Conservation (phyloP, 176 grass and related monocot genomes). For the Musa schizocarpa region DNA sequence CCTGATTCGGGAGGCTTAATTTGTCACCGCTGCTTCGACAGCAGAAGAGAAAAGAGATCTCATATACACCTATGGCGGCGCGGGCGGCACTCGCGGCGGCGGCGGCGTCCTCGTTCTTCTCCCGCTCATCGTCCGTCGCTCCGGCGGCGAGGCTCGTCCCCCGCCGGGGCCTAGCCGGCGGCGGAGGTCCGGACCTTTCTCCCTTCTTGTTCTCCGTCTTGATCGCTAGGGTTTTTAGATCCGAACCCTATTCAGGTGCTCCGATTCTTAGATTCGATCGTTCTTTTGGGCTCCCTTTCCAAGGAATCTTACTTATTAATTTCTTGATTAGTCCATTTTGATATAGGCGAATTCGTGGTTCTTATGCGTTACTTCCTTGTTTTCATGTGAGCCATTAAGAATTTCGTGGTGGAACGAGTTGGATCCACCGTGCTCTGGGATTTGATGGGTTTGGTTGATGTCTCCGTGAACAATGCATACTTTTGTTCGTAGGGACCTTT, state of each 20-base stretch:
- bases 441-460: too few relatives aligned
- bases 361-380: too few relatives aligned
- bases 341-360: too few relatives aligned
- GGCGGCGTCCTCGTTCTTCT: slow-evolving; percentile 4
- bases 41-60: too few relatives aligned
- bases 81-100: slow-evolving; percentile 8
- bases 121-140: not conserved
- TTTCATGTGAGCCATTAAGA: too few relatives aligned
- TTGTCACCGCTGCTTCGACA: too few relatives aligned
- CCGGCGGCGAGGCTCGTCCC: not conserved
- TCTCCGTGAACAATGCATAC: too few relatives aligned
- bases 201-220: not conserved
- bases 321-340: too few relatives aligned
- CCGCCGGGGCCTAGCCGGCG: slow-evolving; percentile 1
- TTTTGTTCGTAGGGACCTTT: too few relatives aligned
- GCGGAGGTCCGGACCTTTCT: not conserved
- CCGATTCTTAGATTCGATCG: not conserved
- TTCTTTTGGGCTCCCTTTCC: not conserved
- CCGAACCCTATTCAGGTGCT: not conserved
- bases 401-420: too few relatives aligned
- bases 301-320: not conserved
- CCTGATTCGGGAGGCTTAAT: too few relatives aligned
- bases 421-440: too few relatives aligned
- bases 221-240: not conserved
- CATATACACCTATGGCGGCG: not conserved